Evolutionary conservation across 1,284 basidiomycete genomes (phyloP).

Genomic region (Cutaneotrichosporon spelunceum): DNA sequence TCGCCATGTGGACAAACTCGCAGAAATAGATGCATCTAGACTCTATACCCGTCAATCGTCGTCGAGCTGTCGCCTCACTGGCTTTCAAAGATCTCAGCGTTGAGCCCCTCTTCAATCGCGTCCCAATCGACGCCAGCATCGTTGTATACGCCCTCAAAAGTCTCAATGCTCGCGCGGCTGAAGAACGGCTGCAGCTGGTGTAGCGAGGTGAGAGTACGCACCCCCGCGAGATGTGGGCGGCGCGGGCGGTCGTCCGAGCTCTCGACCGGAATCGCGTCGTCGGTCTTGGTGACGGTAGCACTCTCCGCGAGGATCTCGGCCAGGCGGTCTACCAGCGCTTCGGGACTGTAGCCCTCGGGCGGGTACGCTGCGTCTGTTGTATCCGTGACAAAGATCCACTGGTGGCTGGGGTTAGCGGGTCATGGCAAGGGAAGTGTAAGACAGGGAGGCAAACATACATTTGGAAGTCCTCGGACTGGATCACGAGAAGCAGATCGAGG

Average conservation of each 20-base stretch:
- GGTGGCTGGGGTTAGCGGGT: slow-evolving; percentile 63
- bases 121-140: slow-evolving; percentile 74
- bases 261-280: slow-evolving; percentile 2
- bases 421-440: not conserved
- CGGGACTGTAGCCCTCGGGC: slow-evolving; percentile 74
- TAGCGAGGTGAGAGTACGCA: slow-evolving; percentile 73
- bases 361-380: slow-evolving; percentile 92
- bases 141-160: slow-evolving; percentile 83
- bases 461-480: slow-evolving; percentile 97
- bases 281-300: not conserved
- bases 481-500: slow-evolving; percentile 80
- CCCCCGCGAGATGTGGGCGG: slow-evolving; percentile 64
- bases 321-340: slow-evolving; percentile 84
- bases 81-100: slow-evolving; percentile 80
- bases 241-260: slow-evolving; percentile 54
- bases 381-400: slow-evolving; percentile 99
- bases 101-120: slow-evolving; percentile 71
- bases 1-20: slow-evolving; percentile 31
- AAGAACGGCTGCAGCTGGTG: slow-evolving; percentile 82
- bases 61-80: not conserved
- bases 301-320: slow-evolving; percentile 68
- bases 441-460: slow-evolving; percentile 60
- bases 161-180: slow-evolving; percentile 76
- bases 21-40: slow-evolving; percentile 1
- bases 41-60: not conserved